Percentiles rank a stretch among this genome's conserved stretches.
phyloP scores from a whole-genome alignment of 2,329 filamentous ascomycete species.

The Kalmusia sp. region DNA sequence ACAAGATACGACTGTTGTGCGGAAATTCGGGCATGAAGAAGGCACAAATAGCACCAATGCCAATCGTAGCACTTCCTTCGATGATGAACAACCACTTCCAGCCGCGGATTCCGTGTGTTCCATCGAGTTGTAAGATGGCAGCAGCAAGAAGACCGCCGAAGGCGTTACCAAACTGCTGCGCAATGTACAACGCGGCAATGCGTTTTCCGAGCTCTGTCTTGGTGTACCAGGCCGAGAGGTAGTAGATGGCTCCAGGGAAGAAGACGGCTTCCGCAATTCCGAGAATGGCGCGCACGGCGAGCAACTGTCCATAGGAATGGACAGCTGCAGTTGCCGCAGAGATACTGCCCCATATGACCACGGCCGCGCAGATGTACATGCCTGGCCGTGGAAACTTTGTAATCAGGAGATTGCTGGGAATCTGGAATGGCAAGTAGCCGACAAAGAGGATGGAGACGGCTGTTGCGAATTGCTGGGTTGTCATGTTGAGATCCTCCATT shows the following conservation, averaged over 20 bases:
- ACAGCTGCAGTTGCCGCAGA: conserved; percentile 25
- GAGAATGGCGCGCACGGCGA: conserved; percentile 31
- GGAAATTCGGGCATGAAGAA: conserved; percentile 29
- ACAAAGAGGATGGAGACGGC: conserved; percentile 64
- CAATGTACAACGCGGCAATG: conserved; percentile 43
- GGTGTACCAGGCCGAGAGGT: conserved; percentile 70
- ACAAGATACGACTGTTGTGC: conserved; percentile 23
- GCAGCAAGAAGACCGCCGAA: conserved; percentile 52
- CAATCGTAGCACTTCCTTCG: conserved; percentile 25
- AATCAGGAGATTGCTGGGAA: conserved; percentile 28
- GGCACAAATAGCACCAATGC: conserved; percentile 24
- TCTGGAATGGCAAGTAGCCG: conserved; percentile 38
- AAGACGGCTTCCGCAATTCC: conserved; percentile 49
- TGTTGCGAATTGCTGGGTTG: conserved; percentile 26
- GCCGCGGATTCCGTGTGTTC: conserved; percentile 32
- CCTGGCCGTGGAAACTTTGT: conserved; percentile 22
- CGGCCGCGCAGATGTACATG: conserved; percentile 25
- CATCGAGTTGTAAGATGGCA: conserved; percentile 38
- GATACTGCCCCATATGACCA: conserved; percentile 28
- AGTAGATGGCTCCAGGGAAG: conserved; percentile 66
- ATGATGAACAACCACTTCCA: conserved; percentile 35
- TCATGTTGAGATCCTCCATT: conserved; percentile 28
- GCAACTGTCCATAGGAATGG: conserved; percentile 22
- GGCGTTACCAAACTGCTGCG: conserved; percentile 44
- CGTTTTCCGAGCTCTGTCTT: conserved; percentile 52